Percentiles rank a stretch among this genome's conserved stretches.
These are phyloP conservation scores for Mycocentrospora acerina DNA, from an alignment of 2,329 filamentous ascomycete species.

Conservation along the genomic window DNA sequence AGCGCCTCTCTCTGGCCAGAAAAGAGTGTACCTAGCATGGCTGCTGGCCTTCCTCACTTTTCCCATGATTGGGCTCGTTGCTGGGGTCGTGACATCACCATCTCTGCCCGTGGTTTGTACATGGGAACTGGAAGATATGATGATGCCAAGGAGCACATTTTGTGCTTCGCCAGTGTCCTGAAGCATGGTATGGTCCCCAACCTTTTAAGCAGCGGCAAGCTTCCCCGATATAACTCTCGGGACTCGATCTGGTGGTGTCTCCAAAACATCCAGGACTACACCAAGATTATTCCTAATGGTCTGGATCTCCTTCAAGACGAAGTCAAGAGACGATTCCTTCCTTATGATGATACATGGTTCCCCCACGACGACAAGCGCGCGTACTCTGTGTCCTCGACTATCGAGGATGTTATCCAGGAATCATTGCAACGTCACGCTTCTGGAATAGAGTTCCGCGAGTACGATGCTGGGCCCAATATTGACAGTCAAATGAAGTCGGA, in stretches of 20 bases:
- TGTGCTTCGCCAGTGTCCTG: slow-evolving; percentile 90
- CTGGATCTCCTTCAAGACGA: slow-evolving; percentile 71
- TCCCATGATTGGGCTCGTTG: slow-evolving; percentile 91
- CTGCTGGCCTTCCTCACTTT: slow-evolving; percentile 92
- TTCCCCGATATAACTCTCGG: slow-evolving; percentile 90
- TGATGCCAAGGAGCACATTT: slow-evolving; percentile 90
- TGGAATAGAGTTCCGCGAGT: slow-evolving; percentile 89
- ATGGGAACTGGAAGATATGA: slow-evolving; percentile 84
- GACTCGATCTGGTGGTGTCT: slow-evolving; percentile 99
- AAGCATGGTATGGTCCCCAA: slow-evolving; percentile 99
- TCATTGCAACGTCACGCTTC: slow-evolving; percentile 87
- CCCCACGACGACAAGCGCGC: slow-evolving; percentile 75
- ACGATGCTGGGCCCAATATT: slow-evolving; percentile 84
- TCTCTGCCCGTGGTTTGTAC: slow-evolving; percentile 88
- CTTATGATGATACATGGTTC: slow-evolving; percentile 97
- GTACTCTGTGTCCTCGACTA: slow-evolving; percentile 79
- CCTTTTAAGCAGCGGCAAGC: slow-evolving; percentile 78
- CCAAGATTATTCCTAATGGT: slow-evolving; percentile 77
- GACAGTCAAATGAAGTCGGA: slow-evolving; percentile 91
- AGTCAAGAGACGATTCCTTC: slow-evolving; percentile 82
- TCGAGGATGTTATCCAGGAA: slow-evolving; percentile 91
- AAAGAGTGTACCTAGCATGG: slow-evolving; percentile 80
- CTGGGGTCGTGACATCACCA: slow-evolving; percentile 97
- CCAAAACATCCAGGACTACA: slow-evolving; percentile 93
- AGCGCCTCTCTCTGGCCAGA: slow-evolving; percentile 88